Base-by-base conservation (phyloP, 208 protist species). In the Herpetomonas tarakana region DNA sequence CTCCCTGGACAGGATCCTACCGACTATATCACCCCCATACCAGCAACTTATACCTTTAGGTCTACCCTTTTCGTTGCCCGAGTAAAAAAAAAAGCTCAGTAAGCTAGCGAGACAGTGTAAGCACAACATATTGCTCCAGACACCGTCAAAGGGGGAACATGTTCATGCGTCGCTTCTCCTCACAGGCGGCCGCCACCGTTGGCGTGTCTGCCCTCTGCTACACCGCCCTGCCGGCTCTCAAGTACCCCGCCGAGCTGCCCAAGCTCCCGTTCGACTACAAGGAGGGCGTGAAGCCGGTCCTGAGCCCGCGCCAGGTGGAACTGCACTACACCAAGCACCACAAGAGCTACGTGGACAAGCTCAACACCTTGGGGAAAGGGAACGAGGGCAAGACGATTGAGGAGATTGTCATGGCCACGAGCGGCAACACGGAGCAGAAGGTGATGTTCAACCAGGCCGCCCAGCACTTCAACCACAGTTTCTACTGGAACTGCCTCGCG, bases 401-500 rank as follows among this genome's bases (percentile, higher is more conserved):
- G 62, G 82, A 92, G 7, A 86, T 96, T 58, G 72, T 95, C 28
- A 0, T 58, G 22, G 65, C 61, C 54, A 74, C 77, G 25, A 72
- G 30, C 63, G 67, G 72, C n/a, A 60, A 67, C 45, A 52, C 56
- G 1, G 74, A 83, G n/a, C 63, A 88, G 62, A 91, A 86, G 65
- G 86, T 88, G 11, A 66, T 85, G 53, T 95, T 93, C 69, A 95
- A 95, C 75, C 89, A 95, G 64, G 83, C 83, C 1, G 86, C 89
- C n/a, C 94, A 97, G 83, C 86, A 95, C 76, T 96, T 95, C 70
- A 97, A 97, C 71, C 92, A 97, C 74, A 82, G 74, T 30, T 96
- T 97, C 55, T 95, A 87, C 72, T 97, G 88, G 88, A 74, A 82
- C 35, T 94, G 82, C 74, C 52, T 96, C 45, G 74, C 62, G 22